phyloP scores from a whole-genome alignment of 2,329 filamentous ascomycete species.

The Gaeumannomyces sp. region DNA sequence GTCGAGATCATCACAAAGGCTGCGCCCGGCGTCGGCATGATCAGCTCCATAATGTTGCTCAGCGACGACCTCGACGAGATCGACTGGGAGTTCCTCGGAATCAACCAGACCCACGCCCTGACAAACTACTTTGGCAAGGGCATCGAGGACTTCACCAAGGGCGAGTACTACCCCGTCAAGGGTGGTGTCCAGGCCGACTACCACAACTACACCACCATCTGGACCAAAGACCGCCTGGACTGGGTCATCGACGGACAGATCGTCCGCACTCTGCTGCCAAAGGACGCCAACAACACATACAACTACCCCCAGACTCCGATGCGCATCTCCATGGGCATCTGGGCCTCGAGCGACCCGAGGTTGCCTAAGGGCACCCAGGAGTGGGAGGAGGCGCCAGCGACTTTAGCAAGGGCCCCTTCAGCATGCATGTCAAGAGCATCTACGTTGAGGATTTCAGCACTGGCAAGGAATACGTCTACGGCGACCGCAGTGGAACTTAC shows the following conservation, averaged over 20 bases:
- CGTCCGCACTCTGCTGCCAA: constrained; percentile 57
- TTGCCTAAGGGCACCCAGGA: constrained; percentile 45
- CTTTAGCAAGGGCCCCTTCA: constrained; percentile 51
- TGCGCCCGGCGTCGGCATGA: constrained; percentile 66
- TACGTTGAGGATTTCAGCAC: constrained; percentile 31
- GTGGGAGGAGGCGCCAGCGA: constrained; percentile 55
- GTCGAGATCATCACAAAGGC: constrained; percentile 75
- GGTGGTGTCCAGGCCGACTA: constrained; percentile 51
- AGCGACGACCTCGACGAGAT: constrained; percentile 83
- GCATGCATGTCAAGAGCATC: constrained; percentile 53
- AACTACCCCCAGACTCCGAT: constrained; percentile 74
- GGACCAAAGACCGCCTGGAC: constrained; percentile 60
- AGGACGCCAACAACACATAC: constrained; percentile 53
- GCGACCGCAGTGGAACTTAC: constrained; percentile 13
- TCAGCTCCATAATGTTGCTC: constrained; percentile 77
- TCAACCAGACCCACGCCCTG: constrained; percentile 54
- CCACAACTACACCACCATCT: constrained; percentile 72
- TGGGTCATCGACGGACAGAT: constrained; percentile 65
- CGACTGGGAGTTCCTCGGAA: constrained; percentile 78
- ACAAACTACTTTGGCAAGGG: constrained; percentile 81
- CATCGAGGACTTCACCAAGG: constrained; percentile 41
- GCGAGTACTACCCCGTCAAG: constrained; percentile 49
- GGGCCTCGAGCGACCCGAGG: constrained; percentile 54
- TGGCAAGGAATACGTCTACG: constrained; percentile 19
- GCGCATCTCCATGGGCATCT: constrained; percentile 62